These are phyloP conservation scores for Ogataea methanolica DNA, from an alignment of 805 yeast genomes.

Conservation along the genomic window DNA sequence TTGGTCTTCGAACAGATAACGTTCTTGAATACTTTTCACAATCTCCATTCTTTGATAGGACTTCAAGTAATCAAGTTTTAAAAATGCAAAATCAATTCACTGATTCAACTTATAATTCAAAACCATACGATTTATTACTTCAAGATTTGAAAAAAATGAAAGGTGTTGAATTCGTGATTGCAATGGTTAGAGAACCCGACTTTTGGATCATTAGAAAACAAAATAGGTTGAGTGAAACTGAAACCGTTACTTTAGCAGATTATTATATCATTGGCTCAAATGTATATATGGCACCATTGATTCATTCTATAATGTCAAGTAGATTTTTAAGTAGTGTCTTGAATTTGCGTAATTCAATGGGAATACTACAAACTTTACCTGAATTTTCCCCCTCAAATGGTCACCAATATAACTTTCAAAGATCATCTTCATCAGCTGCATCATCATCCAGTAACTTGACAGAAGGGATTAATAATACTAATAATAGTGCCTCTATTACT, in stretches of 20 bases:
- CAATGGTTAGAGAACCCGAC: conserved; percentile 78
- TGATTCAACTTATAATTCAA: conserved; percentile 34
- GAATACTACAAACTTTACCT: conserved; percentile 43
- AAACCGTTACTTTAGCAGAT: conserved; percentile 57
- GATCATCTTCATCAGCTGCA: conserved; percentile 2
- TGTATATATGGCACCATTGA: conserved; percentile 83
- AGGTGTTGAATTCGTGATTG: conserved; percentile 82
- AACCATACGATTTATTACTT: conserved; percentile 28
- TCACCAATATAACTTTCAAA: conserved; percentile 36
- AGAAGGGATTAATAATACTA: background rate
- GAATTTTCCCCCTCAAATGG: conserved; percentile 60
- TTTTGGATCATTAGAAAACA: conserved; percentile 91
- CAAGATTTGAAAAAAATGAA: conserved; percentile 67
- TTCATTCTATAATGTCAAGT: conserved; percentile 67
- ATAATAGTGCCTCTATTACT: background rate
- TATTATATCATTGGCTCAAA: conserved; percentile 90
- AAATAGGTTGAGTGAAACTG: conserved; percentile 49
- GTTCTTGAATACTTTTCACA: conserved; percentile 90
- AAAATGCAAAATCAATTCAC: conserved; percentile 94
- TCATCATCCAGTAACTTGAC: background rate
- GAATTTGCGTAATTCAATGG: conserved; percentile 42
- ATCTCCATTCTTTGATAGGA: conserved; percentile 92
- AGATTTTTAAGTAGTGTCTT: conserved; percentile 52
- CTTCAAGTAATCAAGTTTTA: conserved; percentile 89
- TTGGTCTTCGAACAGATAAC: conserved; percentile 82